These are phyloP conservation scores for Pythium biforme DNA, from an alignment of 352 stramenopile genomes.

Conservation along the genomic window DNA sequence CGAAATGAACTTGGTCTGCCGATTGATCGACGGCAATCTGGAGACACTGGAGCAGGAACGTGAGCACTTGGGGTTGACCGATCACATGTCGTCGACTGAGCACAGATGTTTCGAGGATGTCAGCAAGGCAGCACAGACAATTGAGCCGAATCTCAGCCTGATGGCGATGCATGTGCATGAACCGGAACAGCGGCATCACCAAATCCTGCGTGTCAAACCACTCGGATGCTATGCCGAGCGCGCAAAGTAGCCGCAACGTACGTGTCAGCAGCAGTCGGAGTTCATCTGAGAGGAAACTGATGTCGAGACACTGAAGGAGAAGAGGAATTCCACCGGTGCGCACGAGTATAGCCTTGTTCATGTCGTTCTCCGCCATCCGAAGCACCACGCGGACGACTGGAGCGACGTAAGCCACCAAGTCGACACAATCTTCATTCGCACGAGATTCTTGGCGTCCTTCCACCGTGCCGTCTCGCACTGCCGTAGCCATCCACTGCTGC, in stretches of 20 bases:
- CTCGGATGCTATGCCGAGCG: constrained; percentile 18
- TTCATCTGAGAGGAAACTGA: constrained; percentile 23
- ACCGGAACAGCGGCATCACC: constrained; percentile 54
- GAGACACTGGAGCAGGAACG: constrained; percentile 52
- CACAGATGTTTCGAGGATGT: constrained; percentile 50
- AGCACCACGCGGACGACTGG: constrained; percentile 21
- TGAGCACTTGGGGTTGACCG: constrained; percentile 26
- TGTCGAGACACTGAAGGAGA: constrained; percentile 34
- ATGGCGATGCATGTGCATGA: constrained; percentile 44
- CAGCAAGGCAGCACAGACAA: constrained; percentile 45
- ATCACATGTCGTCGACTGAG: constrained; percentile 43
- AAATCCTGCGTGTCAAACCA: constrained; percentile 41
- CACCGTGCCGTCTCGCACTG: constrained; percentile 20
- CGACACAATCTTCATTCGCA: background rate
- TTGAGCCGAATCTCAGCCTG: constrained; percentile 34
- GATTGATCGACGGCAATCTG: constrained; percentile 24
- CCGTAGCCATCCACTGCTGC: constrained; percentile 30
- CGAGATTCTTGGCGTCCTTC: constrained; percentile 10
- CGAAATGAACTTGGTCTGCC: constrained; percentile 37
- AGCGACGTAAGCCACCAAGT: constrained; percentile 18
- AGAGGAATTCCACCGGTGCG: constrained; percentile 35
- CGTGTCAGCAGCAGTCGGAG: constrained; percentile 28
- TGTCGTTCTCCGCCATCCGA: constrained; percentile 25
- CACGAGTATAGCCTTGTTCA: constrained; percentile 21
- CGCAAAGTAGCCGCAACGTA: constrained; percentile 30